These are phyloP conservation scores for Triglochin maritima DNA, from an alignment of 106 monocot species.

Conservation along the genomic window DNA sequence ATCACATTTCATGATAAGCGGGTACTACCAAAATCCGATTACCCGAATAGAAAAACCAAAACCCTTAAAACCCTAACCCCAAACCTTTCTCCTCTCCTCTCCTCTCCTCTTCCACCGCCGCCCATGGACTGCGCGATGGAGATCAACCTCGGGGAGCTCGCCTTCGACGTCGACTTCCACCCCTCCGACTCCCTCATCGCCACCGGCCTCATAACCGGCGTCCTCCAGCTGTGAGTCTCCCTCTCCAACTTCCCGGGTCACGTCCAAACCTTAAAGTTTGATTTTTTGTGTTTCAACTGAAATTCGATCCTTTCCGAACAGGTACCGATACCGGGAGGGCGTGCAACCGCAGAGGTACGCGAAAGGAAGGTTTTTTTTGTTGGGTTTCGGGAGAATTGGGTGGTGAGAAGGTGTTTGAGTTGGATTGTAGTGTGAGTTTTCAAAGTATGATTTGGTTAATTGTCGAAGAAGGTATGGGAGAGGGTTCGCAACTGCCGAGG, in stretches of 20 bases:
- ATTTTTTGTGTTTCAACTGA: neutral
- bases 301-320: conserved; percentile 6
- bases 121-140: conserved; percentile 35
- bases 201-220: conserved; percentile 64
- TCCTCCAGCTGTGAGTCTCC: conserved; percentile 55
- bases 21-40: too few species aligned
- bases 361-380: neutral
- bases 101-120: too few species aligned
- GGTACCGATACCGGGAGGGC: conserved; percentile 57
- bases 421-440: neutral
- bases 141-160: conserved; percentile 39
- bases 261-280: neutral
- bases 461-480: too few species aligned
- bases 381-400: too few species aligned
- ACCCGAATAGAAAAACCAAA: too few species aligned
- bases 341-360: conserved; percentile 54
- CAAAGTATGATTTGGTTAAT: neutral
- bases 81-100: too few species aligned
- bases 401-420: neutral
- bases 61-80: too few species aligned
- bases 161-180: conserved; percentile 91
- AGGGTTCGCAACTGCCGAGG: conserved; percentile 20
- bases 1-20: too few species aligned
- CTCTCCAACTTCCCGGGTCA: neutral
- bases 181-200: conserved; percentile 57